phyloP scores from a whole-genome alignment of 2,329 filamentous ascomycete genomes.

The Corinectria fuckeliana region DNA sequence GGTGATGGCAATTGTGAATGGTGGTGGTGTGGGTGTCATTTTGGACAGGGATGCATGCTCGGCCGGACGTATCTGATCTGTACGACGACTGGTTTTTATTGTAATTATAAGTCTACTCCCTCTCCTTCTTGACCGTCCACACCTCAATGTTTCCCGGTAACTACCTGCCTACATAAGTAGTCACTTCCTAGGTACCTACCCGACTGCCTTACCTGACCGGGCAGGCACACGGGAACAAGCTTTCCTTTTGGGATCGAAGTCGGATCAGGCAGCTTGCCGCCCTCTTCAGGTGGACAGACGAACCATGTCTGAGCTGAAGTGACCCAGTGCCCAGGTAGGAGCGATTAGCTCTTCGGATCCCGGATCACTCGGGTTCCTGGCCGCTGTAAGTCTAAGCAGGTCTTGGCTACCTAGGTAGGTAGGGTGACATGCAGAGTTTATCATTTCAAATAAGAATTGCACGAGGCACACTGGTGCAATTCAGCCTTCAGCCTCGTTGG shows the following conservation, averaged over 20 bases:
- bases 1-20: neutral
- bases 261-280: no score
- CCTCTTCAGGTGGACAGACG: neutral
- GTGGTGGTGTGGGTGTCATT: conserved; percentile 8
- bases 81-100: no score
- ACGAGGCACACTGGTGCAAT: no score
- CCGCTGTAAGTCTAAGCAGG: no score
- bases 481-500: neutral
- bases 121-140: no score
- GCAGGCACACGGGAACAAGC: neutral
- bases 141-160: no score
- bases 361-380: neutral
- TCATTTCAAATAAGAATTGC: no score
- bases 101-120: no score
- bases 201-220: neutral
- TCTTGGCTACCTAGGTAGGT: no score
- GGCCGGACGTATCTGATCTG: neutral
- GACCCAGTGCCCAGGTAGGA: neutral
- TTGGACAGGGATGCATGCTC: neutral
- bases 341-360: neutral
- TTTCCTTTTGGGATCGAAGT: neutral
- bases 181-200: no score
- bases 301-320: neutral
- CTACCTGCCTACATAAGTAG: no score
- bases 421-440: no score